Conservation (phyloP, 2,329 filamentous ascomycete genomes). For the Colletotrichum magnum region DNA sequence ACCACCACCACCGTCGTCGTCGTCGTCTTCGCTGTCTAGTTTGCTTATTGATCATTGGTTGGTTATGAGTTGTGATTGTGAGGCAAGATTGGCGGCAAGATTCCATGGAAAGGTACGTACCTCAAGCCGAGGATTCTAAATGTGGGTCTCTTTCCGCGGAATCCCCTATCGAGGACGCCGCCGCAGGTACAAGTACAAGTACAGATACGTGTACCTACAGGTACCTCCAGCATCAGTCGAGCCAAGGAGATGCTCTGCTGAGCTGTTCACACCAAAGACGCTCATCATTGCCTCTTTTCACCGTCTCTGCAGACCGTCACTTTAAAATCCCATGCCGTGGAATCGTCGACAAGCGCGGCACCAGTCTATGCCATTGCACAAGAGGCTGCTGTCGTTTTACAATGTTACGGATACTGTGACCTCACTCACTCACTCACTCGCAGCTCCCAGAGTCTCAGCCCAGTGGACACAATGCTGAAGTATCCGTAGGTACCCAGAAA, state of each 20-base stretch:
- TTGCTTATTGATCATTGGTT: too few species aligned
- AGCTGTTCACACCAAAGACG: slow-evolving; percentile 21
- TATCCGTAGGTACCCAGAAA: slow-evolving; percentile 1
- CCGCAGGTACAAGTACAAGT: not conserved
- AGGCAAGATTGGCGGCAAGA: not conserved
- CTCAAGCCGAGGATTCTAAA: not conserved
- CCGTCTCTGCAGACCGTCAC: slow-evolving; percentile 14
- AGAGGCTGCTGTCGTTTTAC: not conserved
- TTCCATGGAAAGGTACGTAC: slow-evolving; percentile 5
- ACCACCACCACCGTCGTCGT: too few species aligned
- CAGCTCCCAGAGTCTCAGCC: not conserved
- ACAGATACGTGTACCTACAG: not conserved
- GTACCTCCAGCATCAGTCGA: slow-evolving; percentile 10
- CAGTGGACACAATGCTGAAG: not conserved
- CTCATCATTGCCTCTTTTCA: slow-evolving; percentile 35
- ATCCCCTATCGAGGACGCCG: slow-evolving; percentile 22
- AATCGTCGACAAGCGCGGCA: too few species aligned
- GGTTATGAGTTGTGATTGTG: not conserved
- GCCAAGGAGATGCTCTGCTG: slow-evolving; percentile 29
- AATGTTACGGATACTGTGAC: too few species aligned
- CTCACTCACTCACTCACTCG: too few species aligned
- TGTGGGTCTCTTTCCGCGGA: slow-evolving; percentile 21
- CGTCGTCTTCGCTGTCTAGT: too few species aligned
- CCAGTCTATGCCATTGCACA: not conserved
- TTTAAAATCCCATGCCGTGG: not conserved